Evolutionary conservation across 306 rosid genomes (phyloP).

Genomic region (Prosopis cineraria): DNA sequence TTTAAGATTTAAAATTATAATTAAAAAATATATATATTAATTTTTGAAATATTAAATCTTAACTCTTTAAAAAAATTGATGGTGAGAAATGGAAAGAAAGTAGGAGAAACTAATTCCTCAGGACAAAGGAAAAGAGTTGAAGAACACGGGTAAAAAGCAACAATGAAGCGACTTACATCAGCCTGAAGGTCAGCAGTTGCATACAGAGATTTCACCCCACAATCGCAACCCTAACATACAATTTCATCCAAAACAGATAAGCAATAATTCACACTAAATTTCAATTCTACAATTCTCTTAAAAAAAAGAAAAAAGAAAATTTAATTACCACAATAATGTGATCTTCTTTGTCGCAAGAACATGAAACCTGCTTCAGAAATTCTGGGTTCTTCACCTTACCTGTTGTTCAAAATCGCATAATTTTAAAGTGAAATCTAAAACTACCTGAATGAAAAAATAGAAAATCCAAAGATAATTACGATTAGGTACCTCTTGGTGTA

Average conservation of each 20-base stretch:
- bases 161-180: slow-evolving; percentile 47
- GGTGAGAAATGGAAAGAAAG: too few species aligned
- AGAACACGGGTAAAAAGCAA: neutral
- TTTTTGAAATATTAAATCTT: too few species aligned
- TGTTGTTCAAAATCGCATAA: slow-evolving; percentile 32
- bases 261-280: slow-evolving; percentile 24
- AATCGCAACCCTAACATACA: slow-evolving; percentile 72
- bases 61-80: too few species aligned
- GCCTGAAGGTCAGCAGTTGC: slow-evolving; percentile 66
- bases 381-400: slow-evolving; percentile 75
- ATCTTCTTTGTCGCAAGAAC: slow-evolving; percentile 65
- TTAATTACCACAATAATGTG: slow-evolving; percentile 69
- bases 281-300: slow-evolving; percentile 41
- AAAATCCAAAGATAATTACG: neutral
- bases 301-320: slow-evolving; percentile 16
- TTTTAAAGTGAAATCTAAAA: neutral
- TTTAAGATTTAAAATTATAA: too few species aligned
- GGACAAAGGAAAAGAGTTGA: too few species aligned
- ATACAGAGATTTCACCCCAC: slow-evolving; percentile 77
- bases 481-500: slow-evolving; percentile 58
- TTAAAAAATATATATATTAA: too few species aligned
- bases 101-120: too few species aligned
- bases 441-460: neutral
- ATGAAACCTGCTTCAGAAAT: slow-evolving; percentile 61
- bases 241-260: neutral